A percentile compares a stretch with the other conserved stretches of the same genome.
Evolutionary conservation across 2,329 filamentous ascomycete species (phyloP).

Genomic region (Monilinia vaccinii-corymbosi): DNA sequence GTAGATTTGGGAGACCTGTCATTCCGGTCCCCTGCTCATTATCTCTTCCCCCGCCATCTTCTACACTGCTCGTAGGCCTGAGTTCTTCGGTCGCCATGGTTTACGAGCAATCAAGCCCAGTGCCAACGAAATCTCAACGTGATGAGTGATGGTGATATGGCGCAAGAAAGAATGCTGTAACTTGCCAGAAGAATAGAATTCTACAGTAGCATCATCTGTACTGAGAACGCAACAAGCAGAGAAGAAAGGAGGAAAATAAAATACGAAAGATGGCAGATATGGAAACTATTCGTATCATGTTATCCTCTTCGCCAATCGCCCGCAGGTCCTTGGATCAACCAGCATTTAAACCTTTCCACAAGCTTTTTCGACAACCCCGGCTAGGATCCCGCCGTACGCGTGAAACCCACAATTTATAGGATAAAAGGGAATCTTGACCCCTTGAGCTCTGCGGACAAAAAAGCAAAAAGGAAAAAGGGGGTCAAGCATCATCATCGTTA

Average conservation of each 20-base stretch:
- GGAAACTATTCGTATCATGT: slow-evolving; percentile 2
- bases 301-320: neutral
- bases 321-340: neutral
- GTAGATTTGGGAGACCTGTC: neutral
- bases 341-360: neutral
- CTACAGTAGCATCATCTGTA: neutral
- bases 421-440: neutral
- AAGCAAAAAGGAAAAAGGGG: neutral
- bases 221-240: neutral
- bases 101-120: neutral
- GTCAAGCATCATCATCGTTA: slow-evolving; percentile 6
- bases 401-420: neutral
- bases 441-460: too few relatives aligned
- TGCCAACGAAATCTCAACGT: neutral
- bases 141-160: neutral
- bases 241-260: neutral
- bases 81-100: slow-evolving; percentile 2
- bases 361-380: neutral
- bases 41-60: neutral
- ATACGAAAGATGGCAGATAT: neutral
- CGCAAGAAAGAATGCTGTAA: neutral
- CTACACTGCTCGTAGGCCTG: neutral
- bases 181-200: neutral
- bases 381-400: neutral
- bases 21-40: slow-evolving; percentile 1